Conservation (phyloP, 371 early-diverging fungal species). For the Hamiltosporidium magnivora region DNA sequence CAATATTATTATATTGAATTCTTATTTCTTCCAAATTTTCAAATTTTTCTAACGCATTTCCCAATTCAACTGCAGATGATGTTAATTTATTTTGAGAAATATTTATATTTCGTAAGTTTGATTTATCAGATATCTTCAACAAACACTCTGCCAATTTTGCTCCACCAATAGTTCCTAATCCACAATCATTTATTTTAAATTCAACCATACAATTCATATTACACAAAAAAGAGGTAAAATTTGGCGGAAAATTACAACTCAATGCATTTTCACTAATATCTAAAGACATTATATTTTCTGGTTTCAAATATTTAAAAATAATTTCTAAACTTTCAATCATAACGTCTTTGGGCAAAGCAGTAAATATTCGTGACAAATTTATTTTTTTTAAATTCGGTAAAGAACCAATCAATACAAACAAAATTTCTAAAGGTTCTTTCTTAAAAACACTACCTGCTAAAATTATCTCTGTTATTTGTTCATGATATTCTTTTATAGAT, state of each 20-base stretch:
- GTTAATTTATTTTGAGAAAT: constrained; percentile 54
- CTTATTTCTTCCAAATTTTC: constrained; percentile 38
- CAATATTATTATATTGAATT: constrained; percentile 54
- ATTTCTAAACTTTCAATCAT: constrained; percentile 31
- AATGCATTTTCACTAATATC: constrained; percentile 56
- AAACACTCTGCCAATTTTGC: constrained; percentile 30
- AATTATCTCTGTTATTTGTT: background rate
- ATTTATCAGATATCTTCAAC: constrained; percentile 31
- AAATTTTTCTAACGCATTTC: constrained; percentile 35
- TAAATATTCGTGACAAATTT: constrained; percentile 41
- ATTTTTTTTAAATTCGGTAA: constrained; percentile 14
- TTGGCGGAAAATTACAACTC: constrained; percentile 47
- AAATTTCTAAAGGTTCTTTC: background rate
- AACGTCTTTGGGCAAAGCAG: constrained; percentile 37
- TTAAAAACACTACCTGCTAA: background rate
- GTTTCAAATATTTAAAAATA: constrained; percentile 23
- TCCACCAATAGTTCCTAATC: constrained; percentile 53
- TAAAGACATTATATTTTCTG: constrained; percentile 25
- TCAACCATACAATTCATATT: constrained; percentile 28
- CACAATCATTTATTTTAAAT: constrained; percentile 54
- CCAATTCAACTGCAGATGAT: constrained; percentile 32
- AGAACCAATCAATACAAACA: background rate
- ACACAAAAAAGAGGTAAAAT: constrained; percentile 38
- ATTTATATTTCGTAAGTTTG: constrained; percentile 41
- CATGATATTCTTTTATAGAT: background rate